phyloP scores from a whole-genome alignment of 371 early-diverging fungal genomes.

The Choanephora cucurbitarum region DNA sequence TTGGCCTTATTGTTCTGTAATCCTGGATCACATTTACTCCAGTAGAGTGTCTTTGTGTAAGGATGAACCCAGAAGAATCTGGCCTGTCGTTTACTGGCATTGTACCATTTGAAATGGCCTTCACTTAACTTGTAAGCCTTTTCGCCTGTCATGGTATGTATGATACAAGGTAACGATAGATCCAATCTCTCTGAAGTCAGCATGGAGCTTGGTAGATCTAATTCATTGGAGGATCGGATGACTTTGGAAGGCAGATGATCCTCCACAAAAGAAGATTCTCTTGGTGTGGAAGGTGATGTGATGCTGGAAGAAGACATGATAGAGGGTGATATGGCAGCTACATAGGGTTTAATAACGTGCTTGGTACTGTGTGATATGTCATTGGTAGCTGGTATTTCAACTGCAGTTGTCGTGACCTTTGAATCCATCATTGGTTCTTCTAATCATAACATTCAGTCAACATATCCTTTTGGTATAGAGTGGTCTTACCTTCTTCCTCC shows the following conservation, averaged over 20 bases:
- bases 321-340: too few species aligned
- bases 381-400: too few species aligned
- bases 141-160: conserved; percentile 80
- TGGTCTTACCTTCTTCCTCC: not conserved
- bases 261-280: too few species aligned
- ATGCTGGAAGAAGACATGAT: too few species aligned
- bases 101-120: conserved; percentile 49
- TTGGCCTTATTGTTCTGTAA: conserved; percentile 46
- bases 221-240: not conserved
- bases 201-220: not conserved
- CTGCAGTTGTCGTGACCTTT: too few species aligned
- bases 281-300: too few species aligned
- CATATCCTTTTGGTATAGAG: too few species aligned
- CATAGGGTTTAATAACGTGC: too few species aligned
- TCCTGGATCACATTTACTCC: conserved; percentile 73
- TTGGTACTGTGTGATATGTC: too few species aligned
- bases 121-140: conserved; percentile 75
- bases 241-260: too few species aligned
- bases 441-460: too few species aligned
- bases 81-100: conserved; percentile 64
- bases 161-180: conserved; percentile 30
- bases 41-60: conserved; percentile 76
- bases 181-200: conserved; percentile 6
- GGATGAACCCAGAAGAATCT: conserved; percentile 86
- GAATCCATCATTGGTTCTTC: too few species aligned